These are phyloP conservation scores for Penicillium robsamsonii DNA, from an alignment of 495 filamentous ascomycete species.

Conservation along the genomic window DNA sequence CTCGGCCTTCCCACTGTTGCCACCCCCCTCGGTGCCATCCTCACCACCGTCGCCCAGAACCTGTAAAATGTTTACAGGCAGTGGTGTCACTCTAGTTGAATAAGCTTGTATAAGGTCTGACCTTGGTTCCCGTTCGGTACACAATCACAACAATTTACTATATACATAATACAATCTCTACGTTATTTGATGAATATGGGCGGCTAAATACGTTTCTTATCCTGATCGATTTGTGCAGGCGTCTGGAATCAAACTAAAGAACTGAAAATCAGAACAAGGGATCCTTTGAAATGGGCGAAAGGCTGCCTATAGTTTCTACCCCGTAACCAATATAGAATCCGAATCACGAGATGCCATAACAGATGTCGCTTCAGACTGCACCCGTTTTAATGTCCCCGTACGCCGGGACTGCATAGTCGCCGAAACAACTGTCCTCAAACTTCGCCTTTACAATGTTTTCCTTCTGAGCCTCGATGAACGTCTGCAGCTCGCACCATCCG, in stretches of 20 bases:
- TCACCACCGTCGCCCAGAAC: conserved; percentile 37
- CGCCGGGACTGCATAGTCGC: conserved; percentile 17
- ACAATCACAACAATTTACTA: background rate
- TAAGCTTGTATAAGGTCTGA: background rate
- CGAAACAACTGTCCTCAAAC: conserved; percentile 52
- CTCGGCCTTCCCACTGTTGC: conserved; percentile 39
- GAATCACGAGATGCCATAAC: background rate
- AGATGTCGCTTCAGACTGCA: background rate
- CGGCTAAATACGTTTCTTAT: background rate
- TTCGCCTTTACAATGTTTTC: conserved; percentile 42
- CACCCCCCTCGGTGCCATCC: conserved; percentile 33
- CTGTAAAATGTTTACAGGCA: conserved; percentile 26
- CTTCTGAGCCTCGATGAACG: conserved; percentile 53
- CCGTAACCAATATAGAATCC: background rate
- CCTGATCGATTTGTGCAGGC: background rate
- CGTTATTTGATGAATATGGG: background rate
- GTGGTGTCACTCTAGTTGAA: background rate
- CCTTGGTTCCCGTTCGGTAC: background rate
- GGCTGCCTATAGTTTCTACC: background rate
- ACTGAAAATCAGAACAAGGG: background rate
- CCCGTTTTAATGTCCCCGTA: background rate
- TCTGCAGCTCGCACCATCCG: conserved; percentile 62
- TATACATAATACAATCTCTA: background rate
- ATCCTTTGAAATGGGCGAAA: background rate
- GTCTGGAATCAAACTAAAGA: background rate